Evolutionary conservation across 768 basidiomycete species (phyloP), one percentile per base, ranked within the genome.

Genomic region (Russula abietina): DNA sequence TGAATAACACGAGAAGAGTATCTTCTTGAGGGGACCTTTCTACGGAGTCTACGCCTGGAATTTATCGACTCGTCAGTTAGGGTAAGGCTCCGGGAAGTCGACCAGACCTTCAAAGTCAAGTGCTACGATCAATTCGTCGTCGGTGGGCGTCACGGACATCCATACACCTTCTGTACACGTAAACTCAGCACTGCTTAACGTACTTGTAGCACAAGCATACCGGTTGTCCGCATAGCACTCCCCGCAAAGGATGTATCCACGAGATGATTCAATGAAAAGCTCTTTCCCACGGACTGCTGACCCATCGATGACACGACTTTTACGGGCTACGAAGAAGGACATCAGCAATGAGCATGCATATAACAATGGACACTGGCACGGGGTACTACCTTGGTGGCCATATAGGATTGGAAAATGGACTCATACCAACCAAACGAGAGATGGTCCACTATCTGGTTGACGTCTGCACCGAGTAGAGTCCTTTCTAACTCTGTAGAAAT

Each of bases 301-400:
- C 83, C 84, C 84, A 86, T 85, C 0, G 85, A 86, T 0, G 84
- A 83, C 0, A 86, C 83, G 1, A 86, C 85, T 65, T 78, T 80
- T 17, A 86, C 83, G 1, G 83, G 83, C 82, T 85, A 53, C 11
- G 24, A 5, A 32, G 19, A 19, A 46, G 55, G 48, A 9, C 48
- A 26, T 39, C 43, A 55, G 46, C 4, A 17, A 24, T 39, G 2
- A 50, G 14, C 3, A 24, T 52, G 33, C 54, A 55, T 39, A 36
- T 2, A 1, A 28, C 1, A 17, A n/a, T 14, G 4, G 22, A 24
- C 14, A 5, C 24, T 2, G 1, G 14, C 14, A 5, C 24, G 4
- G 1, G 14, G 32, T 45, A 22, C 8, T 49, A 79, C 84, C 78
- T 82, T 85, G 16, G 73, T 72, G 0, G 82, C 80, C 80, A 83